Conservation (phyloP, 352 stramenopile genomes). For the Pythium sp. region DNA sequence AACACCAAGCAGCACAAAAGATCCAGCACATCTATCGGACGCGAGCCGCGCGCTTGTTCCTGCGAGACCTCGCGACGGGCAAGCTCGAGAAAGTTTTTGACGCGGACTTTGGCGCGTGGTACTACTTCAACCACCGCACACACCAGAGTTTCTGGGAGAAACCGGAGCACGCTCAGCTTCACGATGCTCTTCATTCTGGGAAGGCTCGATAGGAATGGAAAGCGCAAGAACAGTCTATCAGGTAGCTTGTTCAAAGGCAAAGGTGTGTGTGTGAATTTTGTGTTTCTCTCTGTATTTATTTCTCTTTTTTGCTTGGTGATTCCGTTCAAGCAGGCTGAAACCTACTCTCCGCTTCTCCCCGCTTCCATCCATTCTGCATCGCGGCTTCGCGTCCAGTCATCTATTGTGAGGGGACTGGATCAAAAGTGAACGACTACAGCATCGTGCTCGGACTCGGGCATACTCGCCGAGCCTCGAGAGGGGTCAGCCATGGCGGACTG, state of each 20-base stretch:
- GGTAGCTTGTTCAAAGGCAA: background rate
- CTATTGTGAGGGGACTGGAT: slow-evolving; percentile 16
- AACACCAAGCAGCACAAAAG: slow-evolving; percentile 23
- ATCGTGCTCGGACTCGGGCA: background rate
- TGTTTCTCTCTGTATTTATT: slow-evolving; percentile 21
- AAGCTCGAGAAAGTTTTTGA: slow-evolving; percentile 47
- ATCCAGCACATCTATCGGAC: slow-evolving; percentile 42
- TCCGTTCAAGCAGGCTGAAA: slow-evolving; percentile 7
- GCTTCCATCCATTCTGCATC: background rate
- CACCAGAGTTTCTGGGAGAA: slow-evolving; percentile 55
- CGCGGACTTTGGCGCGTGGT: slow-evolving; percentile 38
- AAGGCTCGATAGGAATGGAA: background rate
- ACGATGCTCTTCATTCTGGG: background rate
- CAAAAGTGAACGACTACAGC: background rate
- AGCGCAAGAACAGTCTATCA: background rate
- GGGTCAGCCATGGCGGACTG: background rate
- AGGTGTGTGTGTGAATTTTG: slow-evolving; percentile 17
- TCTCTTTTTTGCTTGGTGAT: slow-evolving; percentile 24
- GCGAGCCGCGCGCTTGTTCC: slow-evolving; percentile 30
- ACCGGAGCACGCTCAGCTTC: slow-evolving; percentile 26
- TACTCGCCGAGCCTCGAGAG: background rate
- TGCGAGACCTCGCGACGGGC: slow-evolving; percentile 31
- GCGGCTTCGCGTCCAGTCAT: slow-evolving; percentile 2
- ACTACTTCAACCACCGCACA: slow-evolving; percentile 55
- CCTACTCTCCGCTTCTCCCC: background rate